Conservation (phyloP, 2,329 filamentous ascomycete genomes). For the Diaporthe aspalathi region DNA sequence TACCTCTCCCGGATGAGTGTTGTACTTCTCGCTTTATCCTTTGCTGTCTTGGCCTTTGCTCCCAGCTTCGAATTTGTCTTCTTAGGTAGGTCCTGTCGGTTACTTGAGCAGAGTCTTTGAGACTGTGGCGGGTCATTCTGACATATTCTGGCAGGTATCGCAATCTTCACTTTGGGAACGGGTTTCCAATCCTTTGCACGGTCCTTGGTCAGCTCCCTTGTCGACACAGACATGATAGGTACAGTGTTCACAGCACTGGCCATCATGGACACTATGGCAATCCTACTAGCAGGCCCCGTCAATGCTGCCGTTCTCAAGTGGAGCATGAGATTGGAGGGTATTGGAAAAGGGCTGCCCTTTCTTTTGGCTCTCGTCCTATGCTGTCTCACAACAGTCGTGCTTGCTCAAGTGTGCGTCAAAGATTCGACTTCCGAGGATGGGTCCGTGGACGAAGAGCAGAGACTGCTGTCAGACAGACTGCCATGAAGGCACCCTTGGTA, state of each 20-base stretch:
- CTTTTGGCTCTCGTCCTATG: not conserved
- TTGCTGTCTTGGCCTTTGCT: not conserved
- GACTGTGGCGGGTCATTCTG: not conserved
- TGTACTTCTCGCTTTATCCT: not conserved
- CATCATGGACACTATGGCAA: slow-evolving; percentile 7
- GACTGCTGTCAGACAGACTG: not conserved
- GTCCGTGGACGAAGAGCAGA: not conserved
- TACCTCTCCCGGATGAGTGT: not conserved
- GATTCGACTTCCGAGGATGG: not conserved
- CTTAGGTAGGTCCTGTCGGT: not conserved
- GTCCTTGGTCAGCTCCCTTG: slow-evolving; percentile 2
- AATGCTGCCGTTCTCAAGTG: not conserved
- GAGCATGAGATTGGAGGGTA: not conserved
- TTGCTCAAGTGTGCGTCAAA: not conserved
- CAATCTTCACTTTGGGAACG: not conserved
- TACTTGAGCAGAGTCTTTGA: too few relatives aligned
- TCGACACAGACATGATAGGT: slow-evolving; percentile 10
- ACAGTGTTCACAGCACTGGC: slow-evolving; percentile 11
- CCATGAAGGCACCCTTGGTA: not conserved
- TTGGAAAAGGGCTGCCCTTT: not conserved
- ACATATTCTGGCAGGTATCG: not conserved
- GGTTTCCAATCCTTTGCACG: not conserved
- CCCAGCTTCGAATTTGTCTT: not conserved
- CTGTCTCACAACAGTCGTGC: not conserved
- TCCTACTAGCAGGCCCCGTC: not conserved